Evolutionary conservation across 73 alveolate genomes (phyloP).

Genomic region (Uronychia binucleata): DNA sequence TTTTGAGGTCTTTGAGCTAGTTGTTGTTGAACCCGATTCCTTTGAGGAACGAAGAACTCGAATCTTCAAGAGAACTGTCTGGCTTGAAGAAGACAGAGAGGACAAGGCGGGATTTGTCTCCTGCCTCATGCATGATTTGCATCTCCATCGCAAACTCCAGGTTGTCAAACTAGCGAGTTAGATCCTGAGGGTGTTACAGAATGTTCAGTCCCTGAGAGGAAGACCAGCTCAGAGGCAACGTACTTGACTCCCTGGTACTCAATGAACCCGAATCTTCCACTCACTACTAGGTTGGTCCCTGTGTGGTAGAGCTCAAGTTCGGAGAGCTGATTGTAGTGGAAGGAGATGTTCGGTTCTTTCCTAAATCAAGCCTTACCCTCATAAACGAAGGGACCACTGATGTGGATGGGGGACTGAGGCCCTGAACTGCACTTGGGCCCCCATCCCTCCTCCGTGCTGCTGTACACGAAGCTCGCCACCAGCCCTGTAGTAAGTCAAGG

Average conservation of each 20-base stretch:
- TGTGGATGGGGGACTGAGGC: neutral
- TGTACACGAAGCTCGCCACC: neutral
- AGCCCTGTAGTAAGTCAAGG: too few species aligned
- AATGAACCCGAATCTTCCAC: neutral
- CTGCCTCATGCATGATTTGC: neutral
- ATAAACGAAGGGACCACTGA: neutral
- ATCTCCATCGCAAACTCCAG: neutral
- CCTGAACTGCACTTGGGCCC: neutral
- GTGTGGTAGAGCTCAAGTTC: neutral
- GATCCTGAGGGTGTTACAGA: neutral
- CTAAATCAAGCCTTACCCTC: neutral
- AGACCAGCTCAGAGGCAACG: neutral
- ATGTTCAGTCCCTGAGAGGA: neutral
- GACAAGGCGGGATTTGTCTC: neutral
- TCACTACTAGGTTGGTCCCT: neutral
- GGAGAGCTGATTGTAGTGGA: neutral
- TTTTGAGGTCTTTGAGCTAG: neutral
- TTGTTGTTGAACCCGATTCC: neutral
- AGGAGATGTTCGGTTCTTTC: neutral
- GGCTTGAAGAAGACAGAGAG: neutral
- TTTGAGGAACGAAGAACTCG: neutral
- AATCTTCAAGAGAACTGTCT: neutral
- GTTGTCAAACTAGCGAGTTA: neutral
- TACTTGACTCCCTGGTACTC: neutral
- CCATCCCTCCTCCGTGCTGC: neutral